Percentiles rank a stretch among this genome's conserved stretches.
Conservation (phyloP, 257 asterid species). For the Ajuga chamaepitys region DNA sequence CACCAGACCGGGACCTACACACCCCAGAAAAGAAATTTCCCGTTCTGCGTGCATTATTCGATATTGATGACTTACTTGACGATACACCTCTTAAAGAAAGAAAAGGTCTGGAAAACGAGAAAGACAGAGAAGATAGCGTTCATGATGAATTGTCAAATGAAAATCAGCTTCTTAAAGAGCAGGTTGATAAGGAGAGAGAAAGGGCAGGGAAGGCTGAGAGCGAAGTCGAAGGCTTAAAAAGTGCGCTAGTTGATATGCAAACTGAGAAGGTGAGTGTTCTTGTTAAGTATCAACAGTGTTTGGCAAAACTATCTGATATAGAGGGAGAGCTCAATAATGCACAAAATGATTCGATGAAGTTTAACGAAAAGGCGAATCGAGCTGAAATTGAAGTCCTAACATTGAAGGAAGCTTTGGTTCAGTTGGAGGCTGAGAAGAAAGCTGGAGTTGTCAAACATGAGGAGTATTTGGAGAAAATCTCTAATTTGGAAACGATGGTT, state of each 20-base stretch:
- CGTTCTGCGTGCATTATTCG: conserved; percentile 32
- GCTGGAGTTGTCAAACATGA: conserved; percentile 41
- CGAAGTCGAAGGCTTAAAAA: conserved; percentile 48
- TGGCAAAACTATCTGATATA: conserved; percentile 39
- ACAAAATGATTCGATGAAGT: conserved; percentile 37
- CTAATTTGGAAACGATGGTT: conserved; percentile 40
- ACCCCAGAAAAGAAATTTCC: conserved; percentile 39
- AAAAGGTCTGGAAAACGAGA: conserved; percentile 19
- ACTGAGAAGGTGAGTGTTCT: conserved; percentile 60
- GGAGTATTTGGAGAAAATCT: conserved; percentile 49
- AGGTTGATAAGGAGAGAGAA: conserved; percentile 40
- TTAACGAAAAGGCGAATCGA: conserved; percentile 47
- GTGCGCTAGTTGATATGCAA: conserved; percentile 39
- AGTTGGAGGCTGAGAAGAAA: conserved; percentile 57
- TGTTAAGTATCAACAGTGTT: conserved; percentile 60
- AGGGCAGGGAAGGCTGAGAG: conserved; percentile 57
- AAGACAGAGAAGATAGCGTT: conserved; percentile 21
- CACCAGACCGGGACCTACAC: conserved; percentile 34
- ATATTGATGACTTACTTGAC: conserved; percentile 25
- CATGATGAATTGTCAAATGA: conserved; percentile 36
- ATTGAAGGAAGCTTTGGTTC: conserved; percentile 56
- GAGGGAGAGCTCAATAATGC: conserved; percentile 53
- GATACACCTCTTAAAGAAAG: background rate
- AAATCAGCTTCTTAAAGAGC: conserved; percentile 45
- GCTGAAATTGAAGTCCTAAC: conserved; percentile 64